A percentile compares a stretch with the other conserved stretches of the same genome.
These are phyloP conservation scores for Kwoniella bestiolae DNA, from an alignment of 768 basidiomycete genomes.

Conservation along the genomic window DNA sequence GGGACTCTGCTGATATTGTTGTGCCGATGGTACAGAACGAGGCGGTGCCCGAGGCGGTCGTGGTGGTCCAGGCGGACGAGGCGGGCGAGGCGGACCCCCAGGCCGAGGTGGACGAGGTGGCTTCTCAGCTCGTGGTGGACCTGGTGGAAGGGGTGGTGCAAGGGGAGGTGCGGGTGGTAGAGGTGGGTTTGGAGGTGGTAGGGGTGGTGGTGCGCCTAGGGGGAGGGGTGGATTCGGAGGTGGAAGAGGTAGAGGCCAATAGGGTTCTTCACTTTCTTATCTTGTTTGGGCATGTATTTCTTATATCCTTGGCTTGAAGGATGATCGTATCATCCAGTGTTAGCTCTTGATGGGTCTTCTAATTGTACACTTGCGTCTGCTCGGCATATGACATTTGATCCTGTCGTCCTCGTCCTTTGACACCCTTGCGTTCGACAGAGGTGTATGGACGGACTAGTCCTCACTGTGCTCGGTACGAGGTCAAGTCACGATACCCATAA, in stretches of 20 bases:
- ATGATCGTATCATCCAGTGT: background rate
- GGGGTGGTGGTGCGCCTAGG: constrained; percentile 15
- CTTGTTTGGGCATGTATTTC: constrained; percentile 18
- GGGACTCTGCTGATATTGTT: constrained; percentile 14
- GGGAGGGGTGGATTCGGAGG: constrained; percentile 24
- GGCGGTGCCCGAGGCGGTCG: constrained; percentile 57
- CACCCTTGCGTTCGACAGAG: too few species aligned
- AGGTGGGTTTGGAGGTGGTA: constrained; percentile 25
- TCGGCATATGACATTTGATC: too few species aligned
- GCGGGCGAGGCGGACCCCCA: constrained; percentile 58
- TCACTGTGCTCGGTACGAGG: too few species aligned
- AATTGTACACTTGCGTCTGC: too few species aligned
- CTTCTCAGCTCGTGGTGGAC: constrained; percentile 34
- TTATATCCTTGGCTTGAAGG: background rate
- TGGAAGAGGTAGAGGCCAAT: constrained; percentile 23
- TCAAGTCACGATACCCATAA: too few species aligned
- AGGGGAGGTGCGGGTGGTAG: constrained; percentile 39
- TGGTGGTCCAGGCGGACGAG: constrained; percentile 51
- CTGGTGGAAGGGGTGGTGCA: constrained; percentile 42
- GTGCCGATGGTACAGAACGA: constrained; percentile 29
- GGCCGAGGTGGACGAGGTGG: constrained; percentile 46
- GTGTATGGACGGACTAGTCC: too few species aligned
- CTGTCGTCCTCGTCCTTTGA: too few species aligned
- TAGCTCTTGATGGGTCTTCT: too few species aligned
- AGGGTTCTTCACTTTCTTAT: background rate